A percentile compares a stretch with the other conserved stretches of the same genome.
Conservation (phyloP, 1,284 basidiomycete genomes). For the Pyrrhoderma lamaoense region DNA sequence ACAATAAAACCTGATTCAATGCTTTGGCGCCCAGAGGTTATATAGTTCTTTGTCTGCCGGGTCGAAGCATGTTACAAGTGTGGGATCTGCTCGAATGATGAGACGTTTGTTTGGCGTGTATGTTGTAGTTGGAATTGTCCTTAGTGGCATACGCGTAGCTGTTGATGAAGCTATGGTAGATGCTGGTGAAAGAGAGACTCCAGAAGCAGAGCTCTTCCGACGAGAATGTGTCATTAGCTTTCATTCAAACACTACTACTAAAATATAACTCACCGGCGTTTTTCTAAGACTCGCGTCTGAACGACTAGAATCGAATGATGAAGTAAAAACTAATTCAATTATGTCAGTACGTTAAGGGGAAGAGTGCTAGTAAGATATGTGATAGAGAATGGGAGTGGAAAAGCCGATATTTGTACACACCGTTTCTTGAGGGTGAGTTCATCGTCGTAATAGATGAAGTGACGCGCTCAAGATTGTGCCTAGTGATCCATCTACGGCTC, state of each 20-base stretch:
- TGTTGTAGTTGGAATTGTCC: constrained; percentile 17
- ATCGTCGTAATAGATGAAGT: too few species aligned
- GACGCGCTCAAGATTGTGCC: constrained; percentile 1
- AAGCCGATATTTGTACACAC: too few species aligned
- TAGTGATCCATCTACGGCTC: too few species aligned
- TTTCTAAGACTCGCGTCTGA: too few species aligned
- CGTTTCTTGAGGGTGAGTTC: too few species aligned
- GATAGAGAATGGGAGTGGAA: neutral
- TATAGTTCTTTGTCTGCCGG: constrained; percentile 64
- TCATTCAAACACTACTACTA: neutral
- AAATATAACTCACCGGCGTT: too few species aligned
- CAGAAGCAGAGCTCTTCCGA: neutral
- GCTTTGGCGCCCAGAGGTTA: constrained; percentile 59
- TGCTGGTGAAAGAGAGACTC: constrained; percentile 10
- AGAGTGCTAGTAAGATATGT: neutral
- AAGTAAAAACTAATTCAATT: neutral
- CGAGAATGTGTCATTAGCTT: neutral
- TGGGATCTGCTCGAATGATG: constrained; percentile 52
- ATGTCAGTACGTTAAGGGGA: too few species aligned
- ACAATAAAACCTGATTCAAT: constrained; percentile 15
- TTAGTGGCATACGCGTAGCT: constrained; percentile 11
- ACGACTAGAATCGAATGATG: constrained; percentile 2
- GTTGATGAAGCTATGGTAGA: constrained; percentile 12
- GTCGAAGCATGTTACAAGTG: constrained; percentile 65
- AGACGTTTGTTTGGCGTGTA: constrained; percentile 30